phyloP scores from a whole-genome alignment of 768 basidiomycete species.

The Mycena pura region DNA sequence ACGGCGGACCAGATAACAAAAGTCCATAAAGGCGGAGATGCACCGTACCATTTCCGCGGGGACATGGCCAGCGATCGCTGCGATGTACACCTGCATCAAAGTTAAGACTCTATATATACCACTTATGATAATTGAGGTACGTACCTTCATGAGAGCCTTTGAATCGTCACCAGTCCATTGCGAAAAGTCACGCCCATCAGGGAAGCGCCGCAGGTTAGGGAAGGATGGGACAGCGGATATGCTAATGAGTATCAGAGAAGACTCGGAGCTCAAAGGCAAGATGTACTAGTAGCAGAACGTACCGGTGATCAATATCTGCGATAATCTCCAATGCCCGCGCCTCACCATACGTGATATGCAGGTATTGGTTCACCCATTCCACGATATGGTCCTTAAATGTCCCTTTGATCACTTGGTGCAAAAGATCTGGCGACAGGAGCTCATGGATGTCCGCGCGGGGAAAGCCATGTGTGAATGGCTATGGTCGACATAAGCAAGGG shows the following conservation, averaged over 20 bases:
- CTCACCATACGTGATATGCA: neutral
- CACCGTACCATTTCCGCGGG: constrained; percentile 27
- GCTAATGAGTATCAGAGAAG: neutral
- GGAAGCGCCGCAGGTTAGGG: neutral
- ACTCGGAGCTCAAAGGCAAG: neutral
- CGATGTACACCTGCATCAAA: constrained; percentile 30
- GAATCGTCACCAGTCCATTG: constrained; percentile 39
- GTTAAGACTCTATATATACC: neutral
- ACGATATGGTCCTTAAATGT: constrained; percentile 51
- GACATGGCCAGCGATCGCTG: constrained; percentile 32
- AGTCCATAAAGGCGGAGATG: constrained; percentile 28
- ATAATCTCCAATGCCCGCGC: neutral
- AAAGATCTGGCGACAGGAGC: constrained; percentile 40
- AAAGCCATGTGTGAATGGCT: neutral
- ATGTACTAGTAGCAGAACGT: neutral
- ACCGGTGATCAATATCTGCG: neutral
- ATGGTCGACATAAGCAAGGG: neutral
- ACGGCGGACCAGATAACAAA: constrained; percentile 28
- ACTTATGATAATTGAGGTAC: neutral
- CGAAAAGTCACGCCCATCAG: neutral
- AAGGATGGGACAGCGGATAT: neutral
- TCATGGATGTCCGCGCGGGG: constrained; percentile 41
- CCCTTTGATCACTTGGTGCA: constrained; percentile 51
- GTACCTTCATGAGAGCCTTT: constrained; percentile 40
- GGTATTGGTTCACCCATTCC: constrained; percentile 35